Conservation (phyloP, 1,284 basidiomycete species). For the Phylloboletellus chloephorus region DNA sequence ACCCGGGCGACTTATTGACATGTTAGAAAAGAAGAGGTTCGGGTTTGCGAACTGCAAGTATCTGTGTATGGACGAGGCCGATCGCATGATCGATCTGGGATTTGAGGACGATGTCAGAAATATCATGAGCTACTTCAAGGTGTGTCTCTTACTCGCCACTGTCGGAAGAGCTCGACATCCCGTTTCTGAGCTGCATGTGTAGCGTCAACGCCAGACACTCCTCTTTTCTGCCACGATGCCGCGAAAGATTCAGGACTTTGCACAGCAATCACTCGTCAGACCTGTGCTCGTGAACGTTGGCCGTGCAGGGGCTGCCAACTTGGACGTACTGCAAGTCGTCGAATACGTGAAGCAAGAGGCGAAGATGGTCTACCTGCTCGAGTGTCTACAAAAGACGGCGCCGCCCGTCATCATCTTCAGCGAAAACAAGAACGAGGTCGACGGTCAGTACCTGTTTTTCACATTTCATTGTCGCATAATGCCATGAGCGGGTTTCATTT, state of each 20-base stretch:
- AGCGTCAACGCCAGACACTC: slow-evolving; percentile 95
- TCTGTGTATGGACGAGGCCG: slow-evolving; percentile 98
- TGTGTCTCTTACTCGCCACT: slow-evolving; percentile 29
- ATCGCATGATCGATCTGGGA: slow-evolving; percentile 98
- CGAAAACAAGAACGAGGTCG: slow-evolving; percentile 99
- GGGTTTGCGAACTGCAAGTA: slow-evolving; percentile 91
- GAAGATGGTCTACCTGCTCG: slow-evolving; percentile 98
- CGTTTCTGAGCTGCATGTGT: slow-evolving; percentile 8
- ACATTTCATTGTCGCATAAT: not conserved
- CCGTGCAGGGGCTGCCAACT: slow-evolving; percentile 93
- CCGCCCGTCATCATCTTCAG: slow-evolving; percentile 98
- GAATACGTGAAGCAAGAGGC: slow-evolving; percentile 99
- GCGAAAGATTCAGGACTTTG: slow-evolving; percentile 97
- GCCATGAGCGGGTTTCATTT: not conserved
- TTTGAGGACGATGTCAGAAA: slow-evolving; percentile 98
- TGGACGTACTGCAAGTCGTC: slow-evolving; percentile 96
- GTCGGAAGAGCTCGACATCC: not conserved
- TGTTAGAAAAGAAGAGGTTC: slow-evolving; percentile 91
- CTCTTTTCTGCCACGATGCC: slow-evolving; percentile 99
- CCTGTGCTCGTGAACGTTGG: slow-evolving; percentile 97
- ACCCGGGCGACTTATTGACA: slow-evolving; percentile 93
- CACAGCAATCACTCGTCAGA: slow-evolving; percentile 88
- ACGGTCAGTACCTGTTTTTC: slow-evolving; percentile 52
- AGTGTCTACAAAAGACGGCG: slow-evolving; percentile 97
- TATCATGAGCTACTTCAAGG: slow-evolving; percentile 98